Evolutionary conservation across 2,329 filamentous ascomycete species (phyloP), one percentile per base, ranked within the genome.

Genomic region (Cercospora sesami): DNA sequence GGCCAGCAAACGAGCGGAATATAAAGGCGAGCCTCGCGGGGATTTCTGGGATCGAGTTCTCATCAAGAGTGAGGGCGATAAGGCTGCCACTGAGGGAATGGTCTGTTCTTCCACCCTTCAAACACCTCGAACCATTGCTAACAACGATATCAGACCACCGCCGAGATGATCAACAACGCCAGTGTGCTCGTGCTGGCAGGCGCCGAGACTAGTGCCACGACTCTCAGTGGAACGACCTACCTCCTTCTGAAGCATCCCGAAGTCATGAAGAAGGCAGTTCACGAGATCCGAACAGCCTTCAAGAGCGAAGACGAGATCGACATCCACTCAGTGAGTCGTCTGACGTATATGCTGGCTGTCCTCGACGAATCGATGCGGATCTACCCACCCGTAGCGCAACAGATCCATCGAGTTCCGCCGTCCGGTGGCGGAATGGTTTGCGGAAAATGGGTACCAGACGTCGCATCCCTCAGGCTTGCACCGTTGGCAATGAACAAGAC

Each of bases 331-430:
- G 71, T 70, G 26, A 73, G 60, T 48, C 67, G 66, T 12, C 66
- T 73, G 16, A 28, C 71, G 3, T 85, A 83, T 70, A 75, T 83
- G 70, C 77, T 80, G 33, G 82, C 82, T 3, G 79, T 80, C 61
- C 77, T 84, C 9, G 78, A 81, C 48, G 83, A 85, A 71, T 78
- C 77, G 1, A 74, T 84, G 36, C 77, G 83, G 4, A 77, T 82
- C 60, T 81, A 81, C 69, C 81, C 82, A 4, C 80, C 83, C 0
- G 79, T 83, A 1, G 79, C 81, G 14, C 65, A 64, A 16, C 63
- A 42, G 74, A 74, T 73, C 7, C 42, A 70, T 8, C 70, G 77
- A 2, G 64, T 71, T 7, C 66, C 71, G 1, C 76, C 76, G 5
- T 14, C 55, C 0, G 73, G 68, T 1, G 77, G 76, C 14, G 72